Evolutionary conservation across 108 stramenopile species (phyloP), one percentile per base, ranked within the genome.

Genomic region (Pelagomonas calceolata): DNA sequence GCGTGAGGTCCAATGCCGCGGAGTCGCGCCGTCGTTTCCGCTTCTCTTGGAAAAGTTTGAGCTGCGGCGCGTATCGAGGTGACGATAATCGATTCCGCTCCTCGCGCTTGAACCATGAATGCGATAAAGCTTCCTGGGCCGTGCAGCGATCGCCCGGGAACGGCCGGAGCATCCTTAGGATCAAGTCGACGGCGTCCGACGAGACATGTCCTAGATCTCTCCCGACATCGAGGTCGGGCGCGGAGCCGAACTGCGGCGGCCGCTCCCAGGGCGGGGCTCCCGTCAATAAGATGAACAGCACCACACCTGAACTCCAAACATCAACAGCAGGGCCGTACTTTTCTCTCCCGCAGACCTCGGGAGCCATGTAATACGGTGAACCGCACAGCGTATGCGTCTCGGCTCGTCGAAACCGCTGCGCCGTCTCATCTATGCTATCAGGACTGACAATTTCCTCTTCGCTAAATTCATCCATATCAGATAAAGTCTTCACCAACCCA

Each of bases 401-500:
- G 21, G 51, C 51, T 17, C 26, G 14, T 1, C 51, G 21, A 26
- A 60, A 60, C 51, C 51, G 51, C 51, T 60, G 21, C 7, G 51
- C 14, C 14, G 16, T 45, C 44, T 45, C 44, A n/a, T n/a, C n/a
- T 16, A 45, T 16, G 14, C 14, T 15, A 16, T 45, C 44, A n/a
- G n/a, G n/a, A n/a, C n/a, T n/a, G n/a, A n/a, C n/a, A 12, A 43
- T 43, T 5, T 5, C 5, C 39, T 43, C 39, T 12, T 43, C 39
- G 39, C 9, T 10, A 5, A 5, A 12, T 12, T 43, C 39, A 3
- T 60, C 51, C 21, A 9, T 26, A 26, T 4, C 51, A 1, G 18
- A 17, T 0, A 90, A 83, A 67, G 85, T 82, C 78, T 97, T 92
- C 30, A 95, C 95, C 72, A 97, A 93, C 31, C 98, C 98, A 84